Conservation (phyloP, 2,329 filamentous ascomycete species). For the Pseudogymnoascus sp. region DNA sequence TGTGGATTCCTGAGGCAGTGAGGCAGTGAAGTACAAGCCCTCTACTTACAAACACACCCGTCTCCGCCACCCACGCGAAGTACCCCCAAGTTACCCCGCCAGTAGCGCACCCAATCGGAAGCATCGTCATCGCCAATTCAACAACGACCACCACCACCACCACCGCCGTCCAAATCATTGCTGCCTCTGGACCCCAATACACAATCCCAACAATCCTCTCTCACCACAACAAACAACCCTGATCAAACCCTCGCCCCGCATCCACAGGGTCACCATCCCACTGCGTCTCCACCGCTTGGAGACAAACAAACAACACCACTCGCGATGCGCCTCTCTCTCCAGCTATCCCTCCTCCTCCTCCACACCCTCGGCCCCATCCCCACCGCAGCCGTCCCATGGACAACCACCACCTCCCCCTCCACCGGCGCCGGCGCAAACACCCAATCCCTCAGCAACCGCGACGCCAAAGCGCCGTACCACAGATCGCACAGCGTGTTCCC, state of each 20-base stretch:
- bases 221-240: background rate
- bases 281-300: conserved; percentile 2
- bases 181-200: background rate
- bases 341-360: background rate
- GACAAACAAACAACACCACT: background rate
- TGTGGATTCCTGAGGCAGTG: background rate
- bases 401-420: background rate
- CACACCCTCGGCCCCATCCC: background rate
- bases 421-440: background rate
- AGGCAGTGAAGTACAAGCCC: background rate
- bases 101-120: background rate
- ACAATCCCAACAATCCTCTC: background rate
- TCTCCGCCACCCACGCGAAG: background rate
- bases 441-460: conserved; percentile 11
- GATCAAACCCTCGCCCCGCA: background rate
- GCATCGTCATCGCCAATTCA: background rate
- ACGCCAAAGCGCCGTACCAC: conserved; percentile 10
- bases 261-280: background rate
- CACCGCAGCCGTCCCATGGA: conserved; percentile 18
- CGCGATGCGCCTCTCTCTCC: background rate
- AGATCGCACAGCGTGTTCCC: conserved; percentile 32
- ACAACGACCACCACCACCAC: background rate
- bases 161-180: background rate
- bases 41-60: background rate
- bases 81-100: background rate